These are phyloP conservation scores for Xylariales sp. DNA, from an alignment of 2,329 filamentous ascomycete genomes.

Conservation along the genomic window DNA sequence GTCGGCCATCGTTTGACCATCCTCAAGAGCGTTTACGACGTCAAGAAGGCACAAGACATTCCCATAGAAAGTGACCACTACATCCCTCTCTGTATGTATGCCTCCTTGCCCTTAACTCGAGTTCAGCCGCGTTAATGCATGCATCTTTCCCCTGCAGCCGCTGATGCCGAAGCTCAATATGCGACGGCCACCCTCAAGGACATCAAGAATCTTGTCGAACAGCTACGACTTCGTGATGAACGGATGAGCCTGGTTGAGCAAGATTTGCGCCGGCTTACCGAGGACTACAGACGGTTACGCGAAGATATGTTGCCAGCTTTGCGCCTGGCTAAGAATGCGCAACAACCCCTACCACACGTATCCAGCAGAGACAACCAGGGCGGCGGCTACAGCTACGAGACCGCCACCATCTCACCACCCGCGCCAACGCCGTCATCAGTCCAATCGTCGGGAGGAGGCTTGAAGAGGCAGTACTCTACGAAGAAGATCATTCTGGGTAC, in stretches of 20 bases:
- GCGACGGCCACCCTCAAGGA: constrained; percentile 88
- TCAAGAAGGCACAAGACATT: constrained; percentile 90
- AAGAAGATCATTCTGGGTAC: constrained; percentile 69
- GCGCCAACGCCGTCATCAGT: constrained; percentile 50
- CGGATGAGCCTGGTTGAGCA: constrained; percentile 78
- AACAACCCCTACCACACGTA: constrained; percentile 72
- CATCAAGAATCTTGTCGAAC: constrained; percentile 84
- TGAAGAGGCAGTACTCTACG: constrained; percentile 71
- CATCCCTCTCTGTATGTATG: constrained; percentile 74
- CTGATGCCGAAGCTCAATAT: constrained; percentile 81
- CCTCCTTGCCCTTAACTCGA: constrained; percentile 4
- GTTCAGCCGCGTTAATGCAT: neutral
- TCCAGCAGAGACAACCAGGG: constrained; percentile 32
- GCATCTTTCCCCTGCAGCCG: no score
- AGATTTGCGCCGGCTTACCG: constrained; percentile 76
- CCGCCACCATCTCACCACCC: constrained; percentile 48
- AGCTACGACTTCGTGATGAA: constrained; percentile 85
- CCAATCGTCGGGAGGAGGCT: constrained; percentile 45
- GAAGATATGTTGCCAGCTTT: constrained; percentile 90
- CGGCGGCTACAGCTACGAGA: constrained; percentile 51
- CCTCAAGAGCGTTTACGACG: constrained; percentile 91
- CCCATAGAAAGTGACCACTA: constrained; percentile 91
- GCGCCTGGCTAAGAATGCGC: constrained; percentile 85
- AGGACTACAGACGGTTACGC: constrained; percentile 82
- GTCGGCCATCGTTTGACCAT: constrained; percentile 93